phyloP scores from a whole-genome alignment of 129 eudicot genomes.

The Flaveria sonorensis region DNA sequence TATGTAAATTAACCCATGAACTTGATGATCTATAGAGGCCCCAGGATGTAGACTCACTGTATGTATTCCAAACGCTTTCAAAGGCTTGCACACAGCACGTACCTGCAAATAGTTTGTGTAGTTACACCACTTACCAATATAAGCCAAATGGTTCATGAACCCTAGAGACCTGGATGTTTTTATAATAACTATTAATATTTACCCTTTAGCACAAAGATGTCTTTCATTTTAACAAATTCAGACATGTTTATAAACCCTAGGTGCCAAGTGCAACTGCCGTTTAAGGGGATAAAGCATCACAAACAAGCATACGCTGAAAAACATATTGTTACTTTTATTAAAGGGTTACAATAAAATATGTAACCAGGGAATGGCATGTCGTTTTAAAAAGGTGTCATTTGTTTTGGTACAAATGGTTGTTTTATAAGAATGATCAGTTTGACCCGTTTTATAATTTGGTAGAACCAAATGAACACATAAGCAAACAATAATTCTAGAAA shows the following conservation, averaged over 20 bases:
- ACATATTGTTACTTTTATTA: background rate
- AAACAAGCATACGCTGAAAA: background rate
- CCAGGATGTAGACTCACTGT: conserved; percentile 87
- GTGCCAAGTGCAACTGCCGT: background rate
- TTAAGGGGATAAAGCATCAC: background rate
- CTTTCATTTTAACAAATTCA: background rate
- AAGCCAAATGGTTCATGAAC: background rate
- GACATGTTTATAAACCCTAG: background rate
- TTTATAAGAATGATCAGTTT: background rate
- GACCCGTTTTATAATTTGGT: too few relatives aligned
- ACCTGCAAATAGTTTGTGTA: conserved; percentile 51
- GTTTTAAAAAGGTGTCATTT: too few relatives aligned
- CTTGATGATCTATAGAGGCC: conserved; percentile 81
- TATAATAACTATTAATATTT: background rate
- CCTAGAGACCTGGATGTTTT: background rate
- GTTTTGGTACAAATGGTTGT: background rate
- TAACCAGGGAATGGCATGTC: too few relatives aligned
- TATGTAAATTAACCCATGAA: conserved; percentile 59
- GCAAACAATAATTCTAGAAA: background rate
- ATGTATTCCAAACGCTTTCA: conserved; percentile 77
- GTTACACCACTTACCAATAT: conserved; percentile 12
- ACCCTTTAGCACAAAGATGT: background rate
- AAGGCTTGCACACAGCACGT: conserved; percentile 76
- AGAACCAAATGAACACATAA: background rate
- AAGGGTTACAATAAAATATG: background rate